Conservation (phyloP, 2,329 filamentous ascomycete species). For the Verticillium albo-atrum region DNA sequence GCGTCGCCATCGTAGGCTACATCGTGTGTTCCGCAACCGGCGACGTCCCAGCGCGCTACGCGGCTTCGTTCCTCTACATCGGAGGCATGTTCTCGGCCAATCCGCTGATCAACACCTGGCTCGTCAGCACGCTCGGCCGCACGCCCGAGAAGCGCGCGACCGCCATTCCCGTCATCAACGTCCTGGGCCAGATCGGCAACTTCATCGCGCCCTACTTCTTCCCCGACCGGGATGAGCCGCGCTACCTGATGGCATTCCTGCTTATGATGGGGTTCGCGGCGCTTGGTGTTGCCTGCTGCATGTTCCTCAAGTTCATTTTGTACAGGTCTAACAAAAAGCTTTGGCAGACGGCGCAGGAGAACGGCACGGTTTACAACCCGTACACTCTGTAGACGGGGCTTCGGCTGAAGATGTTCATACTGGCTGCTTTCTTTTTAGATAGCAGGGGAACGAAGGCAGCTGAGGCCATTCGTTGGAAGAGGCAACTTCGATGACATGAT, state of each 20-base stretch:
- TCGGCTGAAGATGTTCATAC: too few species aligned
- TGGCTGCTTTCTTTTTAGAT: too few species aligned
- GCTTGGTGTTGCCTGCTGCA: conserved; percentile 27
- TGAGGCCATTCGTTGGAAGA: too few species aligned
- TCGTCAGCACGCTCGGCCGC: conserved; percentile 32
- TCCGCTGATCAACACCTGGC: conserved; percentile 38
- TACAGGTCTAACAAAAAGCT: conserved; percentile 28
- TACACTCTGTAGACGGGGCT: background rate
- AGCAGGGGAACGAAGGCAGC: background rate
- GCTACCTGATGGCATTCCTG: conserved; percentile 12
- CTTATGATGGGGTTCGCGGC: conserved; percentile 18
- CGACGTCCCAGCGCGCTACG: conserved; percentile 18
- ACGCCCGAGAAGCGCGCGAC: conserved; percentile 41
- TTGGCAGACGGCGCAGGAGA: conserved; percentile 12
- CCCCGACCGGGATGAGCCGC: conserved; percentile 21
- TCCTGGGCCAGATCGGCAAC: conserved; percentile 27
- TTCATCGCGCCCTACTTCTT: conserved; percentile 36
- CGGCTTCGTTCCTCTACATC: conserved; percentile 30
- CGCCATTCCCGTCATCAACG: conserved; percentile 33
- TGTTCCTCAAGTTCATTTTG: conserved; percentile 28
- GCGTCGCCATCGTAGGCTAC: conserved; percentile 35
- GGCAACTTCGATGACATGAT: too few species aligned
- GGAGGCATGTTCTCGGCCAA: conserved; percentile 34
- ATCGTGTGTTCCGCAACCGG: conserved; percentile 19
- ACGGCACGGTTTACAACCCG: conserved; percentile 17